Base-by-base conservation (phyloP, 345 rosid genomes). In the Ailanthus altissimus region DNA sequence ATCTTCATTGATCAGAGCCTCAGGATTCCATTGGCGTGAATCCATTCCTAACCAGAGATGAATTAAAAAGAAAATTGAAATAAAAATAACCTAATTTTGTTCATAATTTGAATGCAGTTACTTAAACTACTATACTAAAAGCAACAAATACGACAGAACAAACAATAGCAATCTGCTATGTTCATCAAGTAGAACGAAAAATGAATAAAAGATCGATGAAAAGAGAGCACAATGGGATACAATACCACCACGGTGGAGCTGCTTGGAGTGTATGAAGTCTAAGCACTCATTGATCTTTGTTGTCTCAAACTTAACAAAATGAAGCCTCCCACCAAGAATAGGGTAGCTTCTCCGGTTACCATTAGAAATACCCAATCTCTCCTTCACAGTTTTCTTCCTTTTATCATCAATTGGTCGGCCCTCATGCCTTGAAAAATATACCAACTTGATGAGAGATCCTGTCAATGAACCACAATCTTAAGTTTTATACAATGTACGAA, bases 381-480 rank as follows among this genome's bases (percentile, higher is more conserved):
- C 92, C 88, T 91, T 90, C 58, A 86, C 65, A 69, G 86, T 88
- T 87, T 78, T 89, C 89, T 91, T 92, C 84, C 97, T 78, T 82
- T 86, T 89, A 81, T 92, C 93, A 70, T 83, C 77, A 80, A 78
- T 84, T 3, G 90, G 75, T 73, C 69, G 87, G 58, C 88, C 95
- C 86, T 92, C 97, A n/a, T 89, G 99, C 83, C 99, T 89, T 83
- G 99, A 97, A 82, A 97, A 94, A 84, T 94, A 97, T 26, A 97
- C 84, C 91, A 97, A 80, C 88, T 97, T 97, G 74, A 97, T 97
- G 70, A 97, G 90, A 78, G 99, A 94, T 46, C 99, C 99, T 97
- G 91, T 81, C 79, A 67, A 76, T 23, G 65, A 78, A 75, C 74
- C 60, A 18, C 23, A 56, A 72, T 56, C 40, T 61, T 20, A 58